Evolutionary conservation across 2,329 filamentous ascomycete species (phyloP), one percentile per base, ranked within the genome.

Genomic region (Colletotrichum lentis): DNA sequence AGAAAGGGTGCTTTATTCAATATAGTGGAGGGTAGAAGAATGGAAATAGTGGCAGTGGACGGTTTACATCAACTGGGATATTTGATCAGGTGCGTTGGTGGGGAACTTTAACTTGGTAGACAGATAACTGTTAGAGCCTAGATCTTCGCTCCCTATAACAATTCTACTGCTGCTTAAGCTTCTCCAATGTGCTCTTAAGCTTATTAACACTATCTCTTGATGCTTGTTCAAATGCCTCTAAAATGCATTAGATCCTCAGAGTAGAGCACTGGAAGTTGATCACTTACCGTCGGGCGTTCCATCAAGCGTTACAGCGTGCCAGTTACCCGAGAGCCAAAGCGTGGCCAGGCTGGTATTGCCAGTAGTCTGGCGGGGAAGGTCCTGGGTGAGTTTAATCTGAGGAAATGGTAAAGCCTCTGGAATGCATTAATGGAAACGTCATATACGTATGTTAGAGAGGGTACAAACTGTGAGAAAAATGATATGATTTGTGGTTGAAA

Each of bases 241-340:
- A 59, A 37, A 57, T 53, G 18, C 58, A 11, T 54, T 58, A 22
- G 18, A 31, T 24, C 35, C 44, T 58, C 24, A 58, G 37, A 39
- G 39, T 24, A 58, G 39, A 58, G 41, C 41, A 58, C 18, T 24
- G 41, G 27, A 24, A 44, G 47, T 57, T 16, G 5, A 22, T 49
- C 65, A 72, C 69, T 70, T 3, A 71, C 70, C 71, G 62, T 71
- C 71, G 14, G 67, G 64, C 37, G 70, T 67, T 67, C 70, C 71
- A 46, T 72, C 67, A 22, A 72, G 71, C 37, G 71, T 73, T 6
- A 72, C 69, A 7, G 71, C 71, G 44, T 72, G 62, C 70, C 71
- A 72, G 31, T 72, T 72, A 18, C 70, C 70, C 16, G 71, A 72
- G 4, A 73, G 69, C 71, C 71, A 73, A 41, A 73, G 69, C 35